Base-by-base conservation (phyloP, 192 early-diverging fungal species). In the Coemansia sp. region DNA sequence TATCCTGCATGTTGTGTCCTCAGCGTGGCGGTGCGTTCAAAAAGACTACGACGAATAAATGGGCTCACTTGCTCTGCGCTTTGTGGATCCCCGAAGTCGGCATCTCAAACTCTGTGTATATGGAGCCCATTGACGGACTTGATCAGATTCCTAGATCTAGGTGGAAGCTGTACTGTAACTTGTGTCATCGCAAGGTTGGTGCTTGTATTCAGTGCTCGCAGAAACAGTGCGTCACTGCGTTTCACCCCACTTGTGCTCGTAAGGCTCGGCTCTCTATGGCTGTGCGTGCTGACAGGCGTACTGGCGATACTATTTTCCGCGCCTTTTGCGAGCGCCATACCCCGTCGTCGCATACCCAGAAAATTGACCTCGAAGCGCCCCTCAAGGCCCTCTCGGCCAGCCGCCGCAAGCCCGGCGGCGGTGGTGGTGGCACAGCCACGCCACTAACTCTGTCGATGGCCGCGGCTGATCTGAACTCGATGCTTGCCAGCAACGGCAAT, bases 101-200 rank as follows among this genome's bases (percentile, higher is more conserved):
- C 7, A 86, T 98, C 9, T 86, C 90, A 37, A 99, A 99, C 76
- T 75, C 89, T 8, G 93, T 92, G 3, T 95, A 95, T 69, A 99
- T 99, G 98, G 98, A 99, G 68, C 98, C 98, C 0, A 94, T 99
- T 62, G 96, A 96, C 72, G 88, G 91, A 66, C 87, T 99, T 9
- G 92, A 95, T 23, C 88, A 89, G 64, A 92, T 99, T 28, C 98
- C 96, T 9, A 85, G 88, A 37, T 92, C 91, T 47, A 87, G 96
- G 43, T 98, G 95, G 96, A 88, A 83, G 49, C 77, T 98, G 67
- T 80, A 78, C 14, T 98, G 98, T 73, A 92, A 92, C 66, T 87
- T 99, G 26, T 99, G 98, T 76, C 88, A 91, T 44, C 82, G 89
- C 21, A 82, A 84, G 26, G 85, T 80, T 53, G 98, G 98, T 7